Evolutionary conservation across 108 stramenopile genomes (phyloP), one percentile per base, ranked within the genome.

Genomic region (Cyclotella atomus): DNA sequence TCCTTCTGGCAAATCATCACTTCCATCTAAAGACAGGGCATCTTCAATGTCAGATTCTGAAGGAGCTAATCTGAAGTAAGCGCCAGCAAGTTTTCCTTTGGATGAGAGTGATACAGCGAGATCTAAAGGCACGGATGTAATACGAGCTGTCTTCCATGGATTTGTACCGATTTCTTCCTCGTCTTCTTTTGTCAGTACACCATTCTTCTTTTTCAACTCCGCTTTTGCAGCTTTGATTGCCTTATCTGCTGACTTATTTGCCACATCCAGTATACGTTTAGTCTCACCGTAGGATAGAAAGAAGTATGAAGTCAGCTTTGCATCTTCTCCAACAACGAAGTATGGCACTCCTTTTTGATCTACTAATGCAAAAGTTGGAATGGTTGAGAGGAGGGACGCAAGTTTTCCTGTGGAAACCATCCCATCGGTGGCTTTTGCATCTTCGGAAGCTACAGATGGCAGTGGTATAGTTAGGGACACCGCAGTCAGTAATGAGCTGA

Each of bases 241-340:
- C 66, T 87, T 86, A 23, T 88, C 83, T 32, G 88, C 83, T 50
- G 85, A 86, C 17, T 52, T 50, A 36, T 47, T 65, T 1, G 92
- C 92, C 29, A 86, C 45, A 41, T 83, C 38, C 59, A 93, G 75
- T 38, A 93, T 89, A 3, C 92, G 81, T 57, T 79, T 59, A 8
- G 92, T 88, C 81, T 93, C 92, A 27, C 70, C 79, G 33, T 65
- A 93, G 10, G 78, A 77, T 6, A 88, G 84, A 49, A 93, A 93
- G 66, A 93, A 93, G 73, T 93, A 93, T 1, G 88, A 89, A 3
- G 92, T 90, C 19, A 90, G 70, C 61, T 93, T 90, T 43, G 92
- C 92, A 86, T 93, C 92, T 75, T 41, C 88, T 12, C 92, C 92
- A 9, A 93, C 89, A 2, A 93, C 92, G 75, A 90, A 89, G 63